Evolutionary conservation across 2,329 filamentous ascomycete species (phyloP).

Genomic region (Botrytis galanthina): DNA sequence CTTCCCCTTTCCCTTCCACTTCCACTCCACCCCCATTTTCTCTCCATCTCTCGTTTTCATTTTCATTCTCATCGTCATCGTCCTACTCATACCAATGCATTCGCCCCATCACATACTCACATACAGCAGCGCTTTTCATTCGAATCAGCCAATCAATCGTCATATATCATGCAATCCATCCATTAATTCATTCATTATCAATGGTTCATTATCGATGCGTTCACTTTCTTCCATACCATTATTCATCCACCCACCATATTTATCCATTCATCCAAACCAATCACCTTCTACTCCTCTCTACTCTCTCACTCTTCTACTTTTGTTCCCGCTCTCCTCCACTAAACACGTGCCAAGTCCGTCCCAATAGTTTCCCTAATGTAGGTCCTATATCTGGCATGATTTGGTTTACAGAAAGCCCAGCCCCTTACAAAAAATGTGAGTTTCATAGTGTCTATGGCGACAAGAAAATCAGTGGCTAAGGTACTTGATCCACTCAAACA

Average conservation of each 20-base stretch:
- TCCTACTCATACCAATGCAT: not conserved
- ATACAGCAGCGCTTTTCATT: not conserved
- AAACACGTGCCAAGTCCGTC: not conserved
- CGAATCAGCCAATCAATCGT: constrained; percentile 7
- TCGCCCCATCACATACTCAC: not conserved
- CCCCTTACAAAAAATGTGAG: not conserved
- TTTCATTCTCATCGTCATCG: not conserved
- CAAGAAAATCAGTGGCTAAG: not conserved
- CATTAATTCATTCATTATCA: constrained; percentile 10
- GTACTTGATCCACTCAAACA: constrained; percentile 29
- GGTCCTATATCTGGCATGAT: not conserved
- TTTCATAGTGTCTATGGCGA: not conserved
- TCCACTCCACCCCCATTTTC: not conserved
- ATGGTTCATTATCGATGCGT: constrained; percentile 7
- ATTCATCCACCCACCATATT: constrained; percentile 1
- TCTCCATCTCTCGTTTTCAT: not conserved
- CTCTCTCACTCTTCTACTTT: not conserved
- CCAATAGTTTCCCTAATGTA: not conserved
- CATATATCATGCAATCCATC: constrained; percentile 13
- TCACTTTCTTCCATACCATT: not conserved
- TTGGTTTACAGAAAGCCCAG: not conserved
- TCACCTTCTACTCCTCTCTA: not conserved
- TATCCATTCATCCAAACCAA: not conserved
- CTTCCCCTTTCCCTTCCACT: not conserved
- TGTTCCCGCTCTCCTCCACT: not conserved